Base-by-base conservation (phyloP, 768 basidiomycete species). In the Kwoniella europaea region DNA sequence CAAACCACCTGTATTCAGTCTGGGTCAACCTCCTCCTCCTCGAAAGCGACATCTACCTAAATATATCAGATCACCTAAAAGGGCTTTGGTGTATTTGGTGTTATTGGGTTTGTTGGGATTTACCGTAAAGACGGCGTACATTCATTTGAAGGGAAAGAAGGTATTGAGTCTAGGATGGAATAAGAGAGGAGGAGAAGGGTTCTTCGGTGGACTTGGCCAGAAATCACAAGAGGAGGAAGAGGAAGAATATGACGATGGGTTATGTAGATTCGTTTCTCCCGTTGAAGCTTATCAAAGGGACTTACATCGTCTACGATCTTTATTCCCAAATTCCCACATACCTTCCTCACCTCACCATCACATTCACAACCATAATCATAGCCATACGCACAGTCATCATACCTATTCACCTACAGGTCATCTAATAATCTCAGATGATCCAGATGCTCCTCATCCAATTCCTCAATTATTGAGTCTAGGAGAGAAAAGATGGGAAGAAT, bases 401-500 rank as follows among this genome's bases (percentile, higher is more conserved):
- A 82, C 66, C 15, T 83, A 73, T 68, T 81, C 82, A 10, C 67
- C 76, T 10, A 79, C 79, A 2, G 82, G 82, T n/a, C 82, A 83
- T 65, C 66, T 82, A 13, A 63, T 80, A 35, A 60, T 82, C 20
- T 74, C 77, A 9, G 24, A 63, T 5, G 70, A 69, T n/a, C 56
- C 55, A 6, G 69, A 73, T 4, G 65, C 73, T 3, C 70, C 75
- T 10, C 85, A 85, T 74, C 84, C 85, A 4, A 81, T 86, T 43
- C 84, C 82, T 2, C 72, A 76, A 6, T 72, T 85, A 5, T 70
- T 85, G 27, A 63, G 67, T 35, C 69, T 78, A 41, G 85, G 83
- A 0, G 84, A 83, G 72, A 73, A 77, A 55, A 67, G 79, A 67
- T 86, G 84, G 82, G 78, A 80, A 53, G 74, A 81, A 44, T 67